These are phyloP conservation scores for Thecamonas trahens DNA, from an alignment of 78 protist species.

Conservation along the genomic window DNA sequence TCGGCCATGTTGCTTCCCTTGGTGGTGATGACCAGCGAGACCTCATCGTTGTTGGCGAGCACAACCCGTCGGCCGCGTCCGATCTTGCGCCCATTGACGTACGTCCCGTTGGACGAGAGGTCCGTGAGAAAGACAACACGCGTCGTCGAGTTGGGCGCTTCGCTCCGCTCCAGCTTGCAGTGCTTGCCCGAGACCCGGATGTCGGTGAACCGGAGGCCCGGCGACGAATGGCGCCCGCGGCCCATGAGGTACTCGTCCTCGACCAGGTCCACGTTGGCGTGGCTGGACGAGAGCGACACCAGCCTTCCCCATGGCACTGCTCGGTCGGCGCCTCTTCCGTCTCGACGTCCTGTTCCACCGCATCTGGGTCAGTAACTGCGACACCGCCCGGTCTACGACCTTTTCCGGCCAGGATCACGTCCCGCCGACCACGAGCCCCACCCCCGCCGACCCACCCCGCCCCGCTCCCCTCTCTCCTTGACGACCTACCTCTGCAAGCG, in stretches of 20 bases:
- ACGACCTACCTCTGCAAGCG: no score
- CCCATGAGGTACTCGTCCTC: neutral
- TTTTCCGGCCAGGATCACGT: no score
- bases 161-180: neutral
- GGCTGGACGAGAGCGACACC: neutral
- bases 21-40: neutral
- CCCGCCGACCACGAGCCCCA: no score
- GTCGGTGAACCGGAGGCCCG: neutral
- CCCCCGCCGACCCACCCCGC: no score
- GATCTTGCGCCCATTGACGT: neutral
- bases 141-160: neutral
- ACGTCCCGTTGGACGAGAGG: neutral
- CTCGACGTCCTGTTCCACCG: no score
- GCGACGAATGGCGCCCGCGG: neutral
- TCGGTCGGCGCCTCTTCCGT: no score
- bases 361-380: no score
- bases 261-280: neutral
- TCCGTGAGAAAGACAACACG: neutral
- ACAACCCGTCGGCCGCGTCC: neutral
- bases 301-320: no score
- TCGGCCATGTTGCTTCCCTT: no score
- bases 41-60: neutral
- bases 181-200: neutral
- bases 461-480: no score
- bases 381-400: no score